Percentiles rank a stretch among this genome's conserved stretches.
These are phyloP conservation scores for Hymenoscyphus infarciens DNA, from an alignment of 2,329 filamentous ascomycete species.

Conservation along the genomic window DNA sequence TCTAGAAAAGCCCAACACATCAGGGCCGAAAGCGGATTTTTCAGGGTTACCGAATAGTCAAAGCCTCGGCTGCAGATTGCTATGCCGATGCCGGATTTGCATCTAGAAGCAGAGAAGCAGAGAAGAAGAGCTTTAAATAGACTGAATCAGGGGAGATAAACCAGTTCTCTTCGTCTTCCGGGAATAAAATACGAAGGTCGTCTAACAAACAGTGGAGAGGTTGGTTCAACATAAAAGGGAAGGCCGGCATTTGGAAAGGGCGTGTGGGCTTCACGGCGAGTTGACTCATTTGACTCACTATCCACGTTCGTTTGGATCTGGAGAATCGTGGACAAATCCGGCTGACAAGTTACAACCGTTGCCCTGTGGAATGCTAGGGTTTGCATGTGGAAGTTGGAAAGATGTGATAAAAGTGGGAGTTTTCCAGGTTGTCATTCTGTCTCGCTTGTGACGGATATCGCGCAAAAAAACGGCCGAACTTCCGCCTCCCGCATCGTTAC, in stretches of 20 bases:
- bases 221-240: not conserved
- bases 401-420: not conserved
- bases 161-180: not conserved
- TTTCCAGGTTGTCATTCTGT: no score
- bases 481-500: not conserved
- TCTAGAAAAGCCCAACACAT: not conserved
- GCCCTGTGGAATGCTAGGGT: slow-evolving; percentile 2
- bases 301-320: not conserved
- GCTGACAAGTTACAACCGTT: not conserved
- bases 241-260: not conserved
- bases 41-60: not conserved
- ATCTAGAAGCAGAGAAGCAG: slow-evolving; percentile 9
- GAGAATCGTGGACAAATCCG: not conserved
- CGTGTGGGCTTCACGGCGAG: not conserved
- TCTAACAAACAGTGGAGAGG: not conserved
- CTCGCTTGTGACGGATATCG: not conserved
- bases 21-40: not conserved
- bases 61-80: not conserved
- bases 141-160: not conserved
- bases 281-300: slow-evolving; percentile 2
- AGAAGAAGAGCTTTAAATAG: slow-evolving; percentile 4
- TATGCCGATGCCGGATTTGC: slow-evolving; percentile 7
- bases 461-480: not conserved
- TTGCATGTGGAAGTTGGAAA: not conserved
- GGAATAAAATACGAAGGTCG: not conserved